A percentile compares a stretch with the other conserved stretches of the same genome.
phyloP scores from a whole-genome alignment of 805 yeast species.

The Kodamaea sagamina region DNA sequence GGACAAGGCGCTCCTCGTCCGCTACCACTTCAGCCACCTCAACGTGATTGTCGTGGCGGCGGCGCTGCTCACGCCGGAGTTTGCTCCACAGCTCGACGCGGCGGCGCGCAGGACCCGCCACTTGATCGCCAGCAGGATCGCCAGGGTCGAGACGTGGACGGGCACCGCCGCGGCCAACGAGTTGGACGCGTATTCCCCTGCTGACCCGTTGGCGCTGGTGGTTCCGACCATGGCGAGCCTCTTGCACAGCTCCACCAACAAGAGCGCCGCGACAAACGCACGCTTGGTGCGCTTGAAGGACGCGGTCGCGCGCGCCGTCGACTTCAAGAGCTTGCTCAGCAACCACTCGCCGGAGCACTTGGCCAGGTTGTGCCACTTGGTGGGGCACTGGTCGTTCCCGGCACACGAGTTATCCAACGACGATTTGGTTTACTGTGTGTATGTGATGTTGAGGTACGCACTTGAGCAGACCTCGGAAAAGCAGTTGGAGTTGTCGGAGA shows the following conservation, averaged over 20 bases:
- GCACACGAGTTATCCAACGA: constrained; percentile 66
- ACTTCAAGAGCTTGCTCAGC: constrained; percentile 31
- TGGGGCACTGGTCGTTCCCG: constrained; percentile 68
- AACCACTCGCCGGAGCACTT: constrained; percentile 27
- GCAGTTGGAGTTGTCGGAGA: constrained; percentile 23
- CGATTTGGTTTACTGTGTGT: constrained; percentile 65
- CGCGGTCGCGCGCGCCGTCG: constrained; percentile 30
- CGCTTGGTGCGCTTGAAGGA: constrained; percentile 27
- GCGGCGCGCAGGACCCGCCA: constrained; percentile 25
- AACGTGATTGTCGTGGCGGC: constrained; percentile 31
- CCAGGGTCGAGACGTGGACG: constrained; percentile 47
- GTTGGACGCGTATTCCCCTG: constrained; percentile 20
- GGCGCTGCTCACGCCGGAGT: neutral
- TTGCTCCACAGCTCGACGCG: constrained; percentile 17
- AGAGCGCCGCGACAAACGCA: constrained; percentile 23
- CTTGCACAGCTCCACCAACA: constrained; percentile 28
- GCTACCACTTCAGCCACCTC: constrained; percentile 40
- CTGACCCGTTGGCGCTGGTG: constrained; percentile 21
- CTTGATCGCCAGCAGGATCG: constrained; percentile 32
- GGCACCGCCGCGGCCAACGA: constrained; percentile 32
- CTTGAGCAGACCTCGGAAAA: constrained; percentile 27
- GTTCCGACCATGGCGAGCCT: constrained; percentile 40
- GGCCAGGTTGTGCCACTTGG: constrained; percentile 37
- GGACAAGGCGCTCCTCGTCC: constrained; percentile 35
- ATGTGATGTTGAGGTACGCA: constrained; percentile 51